Conservation (phyloP, 768 basidiomycete species). For the Trametes coccinea region DNA sequence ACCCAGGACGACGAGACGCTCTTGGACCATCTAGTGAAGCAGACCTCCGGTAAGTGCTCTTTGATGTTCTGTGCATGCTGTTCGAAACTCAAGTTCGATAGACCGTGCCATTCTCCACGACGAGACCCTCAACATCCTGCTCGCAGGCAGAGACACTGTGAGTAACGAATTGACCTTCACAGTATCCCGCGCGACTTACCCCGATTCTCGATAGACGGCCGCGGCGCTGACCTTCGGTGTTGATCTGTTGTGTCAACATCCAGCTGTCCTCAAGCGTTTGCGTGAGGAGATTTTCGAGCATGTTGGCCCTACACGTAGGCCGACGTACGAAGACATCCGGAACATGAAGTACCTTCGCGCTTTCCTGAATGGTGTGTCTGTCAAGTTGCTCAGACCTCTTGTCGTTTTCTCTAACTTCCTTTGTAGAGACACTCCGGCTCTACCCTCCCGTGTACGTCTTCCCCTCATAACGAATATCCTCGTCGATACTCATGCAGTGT, state of each 20-base stretch:
- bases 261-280: conserved; percentile 29
- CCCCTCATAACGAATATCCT: neutral
- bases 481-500: neutral
- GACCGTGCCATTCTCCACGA: conserved; percentile 30
- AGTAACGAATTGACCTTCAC: neutral
- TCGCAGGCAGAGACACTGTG: conserved; percentile 32
- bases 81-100: neutral
- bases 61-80: neutral
- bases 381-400: neutral
- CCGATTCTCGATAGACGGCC: conserved; percentile 20
- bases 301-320: conserved; percentile 28
- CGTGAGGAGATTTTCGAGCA: conserved; percentile 32
- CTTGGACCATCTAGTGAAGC: conserved; percentile 40
- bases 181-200: too few species aligned
- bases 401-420: too few species aligned
- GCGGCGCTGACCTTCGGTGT: conserved; percentile 33
- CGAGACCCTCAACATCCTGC: conserved; percentile 34
- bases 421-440: conserved; percentile 33
- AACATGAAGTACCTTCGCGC: conserved; percentile 34
- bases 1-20: conserved; percentile 38
- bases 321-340: conserved; percentile 36
- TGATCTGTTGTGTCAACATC: conserved; percentile 35
- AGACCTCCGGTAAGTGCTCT: conserved; percentile 38
- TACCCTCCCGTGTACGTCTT: conserved; percentile 33
- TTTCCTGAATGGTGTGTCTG: conserved; percentile 28